A percentile compares a stretch with the other conserved stretches of the same genome.
These are phyloP conservation scores for Crucihimalaya himalaica DNA, from an alignment of 345 rosid genomes.

Conservation along the genomic window DNA sequence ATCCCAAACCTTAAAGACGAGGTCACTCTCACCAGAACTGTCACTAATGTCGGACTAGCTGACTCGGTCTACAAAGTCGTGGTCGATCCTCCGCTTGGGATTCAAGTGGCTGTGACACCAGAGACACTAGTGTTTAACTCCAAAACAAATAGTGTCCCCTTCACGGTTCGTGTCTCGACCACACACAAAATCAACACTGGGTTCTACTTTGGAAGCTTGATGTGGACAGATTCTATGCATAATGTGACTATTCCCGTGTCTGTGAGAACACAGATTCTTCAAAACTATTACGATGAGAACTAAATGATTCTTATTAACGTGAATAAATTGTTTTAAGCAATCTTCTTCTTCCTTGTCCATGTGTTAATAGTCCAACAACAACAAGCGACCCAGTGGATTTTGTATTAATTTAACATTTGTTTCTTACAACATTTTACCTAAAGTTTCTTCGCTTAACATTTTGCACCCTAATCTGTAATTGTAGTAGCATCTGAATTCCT, in stretches of 20 bases:
- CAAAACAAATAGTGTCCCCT: slow-evolving; percentile 32
- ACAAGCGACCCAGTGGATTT: background rate
- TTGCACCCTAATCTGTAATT: no score
- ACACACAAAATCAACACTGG: slow-evolving; percentile 45
- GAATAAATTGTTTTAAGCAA: background rate
- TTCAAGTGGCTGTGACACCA: slow-evolving; percentile 33
- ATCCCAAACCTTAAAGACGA: slow-evolving; percentile 36
- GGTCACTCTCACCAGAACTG: slow-evolving; percentile 40
- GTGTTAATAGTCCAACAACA: background rate
- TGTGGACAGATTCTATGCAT: slow-evolving; percentile 42
- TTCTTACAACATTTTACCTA: no score
- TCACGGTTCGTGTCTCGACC: slow-evolving; percentile 34
- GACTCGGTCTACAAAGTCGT: slow-evolving; percentile 39
- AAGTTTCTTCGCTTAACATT: no score
- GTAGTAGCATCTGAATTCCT: no score
- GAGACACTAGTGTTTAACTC: slow-evolving; percentile 33
- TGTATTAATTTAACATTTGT: background rate
- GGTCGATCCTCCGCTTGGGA: slow-evolving; percentile 44
- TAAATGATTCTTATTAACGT: background rate
- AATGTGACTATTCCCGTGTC: slow-evolving; percentile 50
- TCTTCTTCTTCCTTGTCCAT: background rate
- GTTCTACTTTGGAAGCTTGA: slow-evolving; percentile 49
- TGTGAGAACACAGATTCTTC: slow-evolving; percentile 43
- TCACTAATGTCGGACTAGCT: slow-evolving; percentile 51
- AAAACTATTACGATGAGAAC: slow-evolving; percentile 37